Conservation (phyloP, 2,329 filamentous ascomycete species). For the Ampelomyces quisqualis region DNA sequence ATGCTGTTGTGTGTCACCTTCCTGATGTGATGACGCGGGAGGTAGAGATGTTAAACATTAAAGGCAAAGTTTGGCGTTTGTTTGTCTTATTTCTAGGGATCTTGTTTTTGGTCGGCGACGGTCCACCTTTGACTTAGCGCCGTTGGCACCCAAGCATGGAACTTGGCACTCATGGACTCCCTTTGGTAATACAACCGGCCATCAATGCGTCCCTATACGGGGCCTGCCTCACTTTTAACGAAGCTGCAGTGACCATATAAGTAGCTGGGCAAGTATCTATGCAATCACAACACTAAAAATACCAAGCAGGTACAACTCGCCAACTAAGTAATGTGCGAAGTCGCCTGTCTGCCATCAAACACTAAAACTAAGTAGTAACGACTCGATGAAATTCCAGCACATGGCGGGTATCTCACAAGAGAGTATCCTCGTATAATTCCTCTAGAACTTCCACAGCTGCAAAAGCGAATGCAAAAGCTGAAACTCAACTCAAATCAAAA, state of each 20-base stretch:
- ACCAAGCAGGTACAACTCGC: not conserved
- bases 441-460: not conserved
- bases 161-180: too few species aligned
- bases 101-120: too few species aligned
- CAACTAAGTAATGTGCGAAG: not conserved
- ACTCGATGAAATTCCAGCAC: slow-evolving; percentile 6
- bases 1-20: slow-evolving; percentile 1
- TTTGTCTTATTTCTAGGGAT: not conserved
- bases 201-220: too few species aligned
- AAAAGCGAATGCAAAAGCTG: not conserved
- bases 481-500: too few species aligned
- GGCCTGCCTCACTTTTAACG: too few species aligned
- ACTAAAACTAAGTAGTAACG: not conserved
- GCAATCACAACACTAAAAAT: not conserved
- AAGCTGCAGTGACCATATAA: too few species aligned
- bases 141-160: too few species aligned
- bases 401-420: slow-evolving; percentile 21
- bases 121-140: too few species aligned
- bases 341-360: not conserved
- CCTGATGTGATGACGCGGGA: too few species aligned
- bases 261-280: too few species aligned
- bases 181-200: too few species aligned
- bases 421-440: slow-evolving; percentile 13
- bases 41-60: not conserved
- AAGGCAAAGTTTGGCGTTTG: not conserved